Base-by-base conservation (phyloP, 1,139 yeast species). In the Yamadazyma spencermartinsiae region DNA sequence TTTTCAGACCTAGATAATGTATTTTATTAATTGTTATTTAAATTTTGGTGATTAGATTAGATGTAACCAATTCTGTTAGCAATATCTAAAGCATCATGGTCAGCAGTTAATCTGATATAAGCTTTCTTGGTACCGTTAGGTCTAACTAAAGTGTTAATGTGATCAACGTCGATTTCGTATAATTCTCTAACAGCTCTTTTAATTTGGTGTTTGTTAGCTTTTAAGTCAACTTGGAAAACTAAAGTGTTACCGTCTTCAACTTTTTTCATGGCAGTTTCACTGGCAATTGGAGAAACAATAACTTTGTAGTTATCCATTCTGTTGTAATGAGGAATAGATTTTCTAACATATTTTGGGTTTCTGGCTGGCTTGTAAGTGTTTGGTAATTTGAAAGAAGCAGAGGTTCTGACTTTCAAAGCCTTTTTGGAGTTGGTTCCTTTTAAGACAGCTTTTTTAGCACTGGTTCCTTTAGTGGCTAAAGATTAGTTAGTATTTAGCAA, bases 91-190 rank as follows among this genome's bases (percentile, higher is more conserved):
- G 98, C 98, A 79, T 92, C 99, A 81, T 85, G 87, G 77, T 94
- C 98, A 72, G 97, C 94, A 67, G 98, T 89, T 73, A 92, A 86
- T 80, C 96, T 89, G 72, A 92, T 92, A 81, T 86, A 92, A 68
- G 99, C 99, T 85, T 94, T 94, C 88, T 92, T 92, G 79, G 97
- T 86, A 76, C 98, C 98, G 74, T 92, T 90, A 71, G 98, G 97
- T 80, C 96, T 87, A 66, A 92, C 76, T 74, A 90, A 82, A 63
- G 98, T 92, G 92, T 92, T 88, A 66, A 92, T 90, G 76, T 87
- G 81, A 65, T 76, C 79, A 59, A 86, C 94, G 61, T 92, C 98
- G 63, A 92, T 97, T 68, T 87, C 90, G 83, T 92, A 92, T 70
- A 92, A 83, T 78, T 89, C 95, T 85, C 92, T 90, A 64, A 92